Evolutionary conservation across 2,329 filamentous ascomycete species (phyloP).

Genomic region (Colletotrichum abscissum): DNA sequence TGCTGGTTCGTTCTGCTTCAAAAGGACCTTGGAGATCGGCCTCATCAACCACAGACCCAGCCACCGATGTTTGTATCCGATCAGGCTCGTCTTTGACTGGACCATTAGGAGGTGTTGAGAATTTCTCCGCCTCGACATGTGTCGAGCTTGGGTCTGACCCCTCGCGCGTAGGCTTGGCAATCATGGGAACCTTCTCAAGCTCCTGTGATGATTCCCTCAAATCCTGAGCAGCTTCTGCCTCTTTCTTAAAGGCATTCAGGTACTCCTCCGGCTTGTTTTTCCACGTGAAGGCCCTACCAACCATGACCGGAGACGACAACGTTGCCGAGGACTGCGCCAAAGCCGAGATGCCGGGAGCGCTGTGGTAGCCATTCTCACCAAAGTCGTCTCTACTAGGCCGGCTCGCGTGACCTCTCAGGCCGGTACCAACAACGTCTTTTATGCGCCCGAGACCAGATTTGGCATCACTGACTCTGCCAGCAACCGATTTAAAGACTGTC

Average conservation of each 20-base stretch:
- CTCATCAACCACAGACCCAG: slow-evolving; percentile 69
- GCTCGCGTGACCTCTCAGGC: slow-evolving; percentile 62
- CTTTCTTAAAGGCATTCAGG: slow-evolving; percentile 40
- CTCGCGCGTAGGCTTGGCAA: background rate
- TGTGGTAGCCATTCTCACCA: slow-evolving; percentile 48
- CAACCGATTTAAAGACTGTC: slow-evolving; percentile 82
- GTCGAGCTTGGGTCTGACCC: slow-evolving; percentile 16
- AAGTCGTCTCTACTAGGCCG: slow-evolving; percentile 70
- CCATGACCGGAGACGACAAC: slow-evolving; percentile 49
- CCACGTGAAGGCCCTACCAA: slow-evolving; percentile 70
- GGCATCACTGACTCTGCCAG: slow-evolving; percentile 82
- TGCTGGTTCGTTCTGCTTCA: slow-evolving; percentile 58
- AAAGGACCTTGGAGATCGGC: slow-evolving; percentile 67
- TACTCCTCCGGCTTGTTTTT: slow-evolving; percentile 74
- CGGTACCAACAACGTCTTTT: slow-evolving; percentile 82
- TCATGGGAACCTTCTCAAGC: background rate
- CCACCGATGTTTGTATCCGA: slow-evolving; percentile 57
- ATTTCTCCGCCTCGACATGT: slow-evolving; percentile 15
- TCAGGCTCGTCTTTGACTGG: slow-evolving; percentile 26
- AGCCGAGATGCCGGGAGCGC: slow-evolving; percentile 47
- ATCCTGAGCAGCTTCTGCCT: slow-evolving; percentile 25
- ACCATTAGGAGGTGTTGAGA: slow-evolving; percentile 14
- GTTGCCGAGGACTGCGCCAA: slow-evolving; percentile 49
- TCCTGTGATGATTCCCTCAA: slow-evolving; percentile 20
- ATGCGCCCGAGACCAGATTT: slow-evolving; percentile 86